A percentile compares a stretch with the other conserved stretches of the same genome.
Conservation (phyloP, 495 filamentous ascomycete species). For the Penicillium riverlandense region DNA sequence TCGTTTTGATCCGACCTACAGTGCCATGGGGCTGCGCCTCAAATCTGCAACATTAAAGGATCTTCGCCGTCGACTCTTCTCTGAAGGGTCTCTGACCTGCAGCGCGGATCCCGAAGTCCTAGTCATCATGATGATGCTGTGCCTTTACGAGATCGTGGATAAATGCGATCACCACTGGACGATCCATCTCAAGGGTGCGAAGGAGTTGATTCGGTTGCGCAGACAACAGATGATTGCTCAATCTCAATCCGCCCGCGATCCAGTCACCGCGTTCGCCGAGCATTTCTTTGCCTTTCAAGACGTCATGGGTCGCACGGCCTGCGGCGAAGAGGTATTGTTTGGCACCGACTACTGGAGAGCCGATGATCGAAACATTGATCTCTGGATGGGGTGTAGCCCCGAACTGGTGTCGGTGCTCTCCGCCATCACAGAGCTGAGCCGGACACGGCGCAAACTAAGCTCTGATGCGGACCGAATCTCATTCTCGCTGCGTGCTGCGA, state of each 20-base stretch:
- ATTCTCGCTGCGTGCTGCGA: constrained; percentile 23
- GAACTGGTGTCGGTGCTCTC: constrained; percentile 33
- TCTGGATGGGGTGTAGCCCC: constrained; percentile 42
- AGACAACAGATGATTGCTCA: constrained; percentile 17
- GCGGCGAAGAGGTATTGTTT: constrained; percentile 32
- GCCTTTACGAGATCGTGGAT: constrained; percentile 40
- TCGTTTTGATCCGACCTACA: constrained; percentile 21
- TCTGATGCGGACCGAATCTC: constrained; percentile 14
- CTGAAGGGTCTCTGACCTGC: constrained; percentile 14
- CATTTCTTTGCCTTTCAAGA: constrained; percentile 43
- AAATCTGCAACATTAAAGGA: constrained; percentile 32
- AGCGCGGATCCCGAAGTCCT: constrained; percentile 30
- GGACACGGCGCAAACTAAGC: constrained; percentile 19
- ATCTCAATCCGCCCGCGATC: constrained; percentile 10
- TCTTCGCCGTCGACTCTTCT: constrained; percentile 27
- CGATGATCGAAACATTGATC: constrained; percentile 27
- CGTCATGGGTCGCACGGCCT: constrained; percentile 42
- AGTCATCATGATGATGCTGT: constrained; percentile 40
- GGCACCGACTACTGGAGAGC: constrained; percentile 37
- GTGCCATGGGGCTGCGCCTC: constrained; percentile 24
- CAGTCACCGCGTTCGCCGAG: constrained; percentile 31
- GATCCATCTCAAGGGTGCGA: constrained; percentile 36
- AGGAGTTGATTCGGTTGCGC: constrained; percentile 33
- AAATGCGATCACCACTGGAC: constrained; percentile 39
- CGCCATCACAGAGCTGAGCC: constrained; percentile 36